A percentile compares a stretch with the other conserved stretches of the same genome.
These are phyloP conservation scores for Gypsophila paniculata DNA, from an alignment of 179 eudicot genomes.

Conservation along the genomic window DNA sequence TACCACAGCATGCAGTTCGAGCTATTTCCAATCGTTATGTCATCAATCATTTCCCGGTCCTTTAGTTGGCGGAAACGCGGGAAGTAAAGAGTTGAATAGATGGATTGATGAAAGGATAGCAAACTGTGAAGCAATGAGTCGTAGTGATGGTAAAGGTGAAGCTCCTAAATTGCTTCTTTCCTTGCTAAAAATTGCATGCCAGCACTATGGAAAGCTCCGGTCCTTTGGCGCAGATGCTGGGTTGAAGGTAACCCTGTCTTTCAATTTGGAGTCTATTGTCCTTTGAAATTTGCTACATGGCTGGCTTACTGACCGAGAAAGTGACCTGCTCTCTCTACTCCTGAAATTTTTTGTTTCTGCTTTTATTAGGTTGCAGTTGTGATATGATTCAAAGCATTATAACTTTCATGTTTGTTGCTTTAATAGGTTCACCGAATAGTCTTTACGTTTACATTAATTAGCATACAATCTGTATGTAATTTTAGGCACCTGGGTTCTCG, in stretches of 20 bases:
- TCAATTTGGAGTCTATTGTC: neutral
- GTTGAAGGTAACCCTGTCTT: conserved; percentile 43
- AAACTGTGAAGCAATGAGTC: conserved; percentile 31
- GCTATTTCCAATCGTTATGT: conserved; percentile 54
- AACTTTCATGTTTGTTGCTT: neutral
- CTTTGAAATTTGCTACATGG: neutral
- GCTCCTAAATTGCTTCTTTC: conserved; percentile 67
- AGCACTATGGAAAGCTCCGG: conserved; percentile 82
- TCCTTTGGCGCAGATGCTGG: conserved; percentile 61
- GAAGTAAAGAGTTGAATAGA: conserved; percentile 62
- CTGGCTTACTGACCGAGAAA: conserved; percentile 11
- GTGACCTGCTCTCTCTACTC: neutral
- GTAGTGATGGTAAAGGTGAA: conserved; percentile 46
- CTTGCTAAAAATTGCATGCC: conserved; percentile 71
- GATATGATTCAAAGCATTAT: neutral
- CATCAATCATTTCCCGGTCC: conserved; percentile 79
- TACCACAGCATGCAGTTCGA: conserved; percentile 31
- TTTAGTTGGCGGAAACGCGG: conserved; percentile 70
- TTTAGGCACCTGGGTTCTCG: neutral
- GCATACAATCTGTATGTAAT: neutral
- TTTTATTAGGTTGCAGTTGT: neutral
- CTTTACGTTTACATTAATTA: neutral
- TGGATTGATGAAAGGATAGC: conserved; percentile 87
- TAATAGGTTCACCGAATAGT: conserved; percentile 7
- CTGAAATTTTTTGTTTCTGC: neutral